Percentiles rank a stretch among this genome's conserved stretches.
These are phyloP conservation scores for Dacryopinax primogenitus DNA, from an alignment of 768 basidiomycete species.

Conservation along the genomic window DNA sequence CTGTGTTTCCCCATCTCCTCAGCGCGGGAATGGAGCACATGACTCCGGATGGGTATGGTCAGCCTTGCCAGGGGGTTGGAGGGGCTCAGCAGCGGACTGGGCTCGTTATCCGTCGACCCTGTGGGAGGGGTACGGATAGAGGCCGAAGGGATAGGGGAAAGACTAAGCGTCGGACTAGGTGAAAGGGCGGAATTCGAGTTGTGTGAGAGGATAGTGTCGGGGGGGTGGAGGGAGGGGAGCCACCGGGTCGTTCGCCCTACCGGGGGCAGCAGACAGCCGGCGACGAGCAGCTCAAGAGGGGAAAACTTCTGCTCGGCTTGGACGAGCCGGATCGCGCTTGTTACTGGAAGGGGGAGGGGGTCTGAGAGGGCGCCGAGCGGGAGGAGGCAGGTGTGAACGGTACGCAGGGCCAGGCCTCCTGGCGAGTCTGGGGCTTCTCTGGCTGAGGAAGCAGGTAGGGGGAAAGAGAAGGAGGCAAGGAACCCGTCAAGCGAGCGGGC, in stretches of 20 bases:
- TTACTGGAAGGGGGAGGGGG: not conserved
- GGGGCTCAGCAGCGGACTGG: not conserved
- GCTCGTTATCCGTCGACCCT: not conserved
- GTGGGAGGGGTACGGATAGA: not conserved
- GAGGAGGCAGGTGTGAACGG: not conserved
- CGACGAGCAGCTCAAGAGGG: not conserved
- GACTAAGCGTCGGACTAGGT: not conserved
- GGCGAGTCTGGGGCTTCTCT: not conserved
- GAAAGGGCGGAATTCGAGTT: not conserved
- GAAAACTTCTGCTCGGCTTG: not conserved
- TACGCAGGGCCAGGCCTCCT: not conserved
- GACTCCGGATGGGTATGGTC: not conserved
- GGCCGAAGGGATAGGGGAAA: not conserved
- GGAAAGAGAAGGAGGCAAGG: not conserved
- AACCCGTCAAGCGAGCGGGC: not conserved
- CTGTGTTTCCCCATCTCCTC: not conserved
- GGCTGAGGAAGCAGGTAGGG: not conserved
- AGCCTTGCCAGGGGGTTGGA: not conserved
- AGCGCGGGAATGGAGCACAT: not conserved
- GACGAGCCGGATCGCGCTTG: not conserved
- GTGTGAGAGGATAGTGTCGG: not conserved
- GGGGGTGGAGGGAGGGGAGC: not conserved
- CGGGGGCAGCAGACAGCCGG: not conserved
- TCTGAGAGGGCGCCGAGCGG: not conserved
- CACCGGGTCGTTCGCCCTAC: not conserved